Evolutionary conservation across 202 grass and related monocot genomes (phyloP), one percentile per base, ranked within the genome.

Genomic region (Panicum virgatum): DNA sequence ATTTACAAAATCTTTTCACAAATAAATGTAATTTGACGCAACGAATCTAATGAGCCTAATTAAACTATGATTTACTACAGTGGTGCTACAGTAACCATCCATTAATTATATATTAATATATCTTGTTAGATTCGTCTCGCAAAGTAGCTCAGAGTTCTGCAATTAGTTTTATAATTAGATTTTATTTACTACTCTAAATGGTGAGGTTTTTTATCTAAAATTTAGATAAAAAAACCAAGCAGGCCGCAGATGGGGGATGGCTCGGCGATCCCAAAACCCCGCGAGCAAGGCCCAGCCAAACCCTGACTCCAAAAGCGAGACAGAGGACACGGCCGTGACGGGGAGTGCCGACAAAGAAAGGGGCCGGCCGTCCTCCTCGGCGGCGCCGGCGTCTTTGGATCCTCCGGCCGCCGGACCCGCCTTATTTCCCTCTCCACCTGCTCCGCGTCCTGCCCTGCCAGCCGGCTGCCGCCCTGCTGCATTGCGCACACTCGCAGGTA

Each of bases 371-470:
- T 3, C 64, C n/a, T n/a, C n/a, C 78, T 70, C 66, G 66, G 78
- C 48, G 80, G 53, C 68, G 56, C 80, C 80, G 80, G 38, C 67
- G 58, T 39, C 60, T 30, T 90, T 0, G 68, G 79, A 45, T 53
- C 40, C 83, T 79, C 83, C 88, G 83, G 79, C 88, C 66, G 38
- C 60, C 77, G 54, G 59, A 12, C 56, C 20, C 19, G 57, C 77
- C 60, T 23, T 86, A 82, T 47, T 86, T 62, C 67, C 64, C 20
- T 2, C 26, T 20, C 38, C 46, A 7, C 34, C 46, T 11, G 6
- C 42, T 9, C 5, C 26, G 3, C 38, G 6, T 10, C n/a, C 44
- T 52, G 8, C 12, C 5, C n/a, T n/a, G n/a, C n/a, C n/a, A n/a
- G n/a, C n/a, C n/a, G n/a, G n/a, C 5, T 16, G 14, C 14, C 22